These are phyloP conservation scores for Cornus florida DNA, from an alignment of 148 eudicot genomes.

Conservation along the genomic window DNA sequence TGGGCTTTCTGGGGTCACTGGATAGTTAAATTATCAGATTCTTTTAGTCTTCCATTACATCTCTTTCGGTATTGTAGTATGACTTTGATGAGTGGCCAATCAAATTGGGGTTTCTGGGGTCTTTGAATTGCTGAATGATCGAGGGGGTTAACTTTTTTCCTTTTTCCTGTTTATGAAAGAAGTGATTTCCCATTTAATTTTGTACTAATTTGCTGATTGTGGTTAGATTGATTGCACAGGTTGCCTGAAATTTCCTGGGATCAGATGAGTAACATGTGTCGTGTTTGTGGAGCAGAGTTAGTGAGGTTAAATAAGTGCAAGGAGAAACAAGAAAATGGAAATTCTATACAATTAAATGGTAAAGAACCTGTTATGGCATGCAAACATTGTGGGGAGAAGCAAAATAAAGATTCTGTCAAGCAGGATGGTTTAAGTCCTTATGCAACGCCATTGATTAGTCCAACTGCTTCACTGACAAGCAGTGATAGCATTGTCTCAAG, in stretches of 20 bases:
- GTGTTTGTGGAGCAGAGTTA: constrained; percentile 20
- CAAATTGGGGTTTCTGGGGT: neutral
- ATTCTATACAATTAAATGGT: constrained; percentile 19
- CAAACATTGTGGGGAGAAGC: constrained; percentile 24
- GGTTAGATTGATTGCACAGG: constrained; percentile 11
- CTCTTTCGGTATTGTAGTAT: too few species aligned
- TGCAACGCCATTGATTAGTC: constrained; percentile 25
- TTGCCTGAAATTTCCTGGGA: constrained; percentile 12
- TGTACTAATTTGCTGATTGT: neutral
- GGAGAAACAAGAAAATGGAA: constrained; percentile 37
- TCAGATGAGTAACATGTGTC: constrained; percentile 44
- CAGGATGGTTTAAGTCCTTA: constrained; percentile 32
- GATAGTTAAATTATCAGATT: too few species aligned
- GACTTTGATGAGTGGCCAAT: neutral
- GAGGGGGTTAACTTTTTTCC: too few species aligned
- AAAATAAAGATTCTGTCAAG: constrained; percentile 20
- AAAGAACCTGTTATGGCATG: constrained; percentile 23
- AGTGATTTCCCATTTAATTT: neutral
- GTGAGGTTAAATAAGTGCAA: constrained; percentile 33
- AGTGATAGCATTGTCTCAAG: constrained; percentile 51
- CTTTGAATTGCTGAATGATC: neutral
- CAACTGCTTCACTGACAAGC: constrained; percentile 45
- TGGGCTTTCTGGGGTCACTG: too few species aligned
- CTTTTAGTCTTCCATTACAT: too few species aligned
- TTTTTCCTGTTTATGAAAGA: neutral